A percentile compares a stretch with the other conserved stretches of the same genome.
Conservation (phyloP, 345 rosid species). For the Rhizophora apiculata region DNA sequence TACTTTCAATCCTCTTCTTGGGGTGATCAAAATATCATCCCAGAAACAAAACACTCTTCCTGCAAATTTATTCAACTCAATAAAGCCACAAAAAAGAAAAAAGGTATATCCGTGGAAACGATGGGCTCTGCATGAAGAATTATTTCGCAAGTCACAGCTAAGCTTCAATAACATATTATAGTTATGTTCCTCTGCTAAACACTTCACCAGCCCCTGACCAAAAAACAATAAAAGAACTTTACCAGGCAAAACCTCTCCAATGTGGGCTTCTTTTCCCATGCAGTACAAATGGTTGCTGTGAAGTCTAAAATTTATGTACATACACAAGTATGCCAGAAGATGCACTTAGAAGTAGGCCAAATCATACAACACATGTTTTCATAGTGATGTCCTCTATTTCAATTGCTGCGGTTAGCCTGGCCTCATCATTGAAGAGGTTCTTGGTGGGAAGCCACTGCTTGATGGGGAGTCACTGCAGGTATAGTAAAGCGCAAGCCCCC, state of each 20-base stretch:
- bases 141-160: background rate
- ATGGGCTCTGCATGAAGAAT: background rate
- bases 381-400: no score
- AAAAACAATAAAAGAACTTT: background rate
- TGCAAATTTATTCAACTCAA: no score
- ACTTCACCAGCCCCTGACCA: no score
- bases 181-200: constrained; percentile 3
- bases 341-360: constrained; percentile 4
- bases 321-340: background rate
- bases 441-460: constrained; percentile 36
- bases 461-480: constrained; percentile 17
- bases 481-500: constrained; percentile 20
- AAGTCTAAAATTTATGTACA: constrained; percentile 26
- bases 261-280: constrained; percentile 1
- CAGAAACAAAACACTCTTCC: no score
- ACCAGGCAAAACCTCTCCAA: background rate
- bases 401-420: no score
- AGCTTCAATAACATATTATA: background rate
- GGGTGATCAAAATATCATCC: background rate
- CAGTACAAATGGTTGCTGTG: constrained; percentile 11
- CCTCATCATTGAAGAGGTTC: constrained; percentile 39
- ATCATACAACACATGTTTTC: constrained; percentile 3
- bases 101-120: no score
- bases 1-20: background rate
- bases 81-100: background rate